phyloP scores from a whole-genome alignment of 345 rosid genomes.

The Zanthoxylum bungeanum region DNA sequence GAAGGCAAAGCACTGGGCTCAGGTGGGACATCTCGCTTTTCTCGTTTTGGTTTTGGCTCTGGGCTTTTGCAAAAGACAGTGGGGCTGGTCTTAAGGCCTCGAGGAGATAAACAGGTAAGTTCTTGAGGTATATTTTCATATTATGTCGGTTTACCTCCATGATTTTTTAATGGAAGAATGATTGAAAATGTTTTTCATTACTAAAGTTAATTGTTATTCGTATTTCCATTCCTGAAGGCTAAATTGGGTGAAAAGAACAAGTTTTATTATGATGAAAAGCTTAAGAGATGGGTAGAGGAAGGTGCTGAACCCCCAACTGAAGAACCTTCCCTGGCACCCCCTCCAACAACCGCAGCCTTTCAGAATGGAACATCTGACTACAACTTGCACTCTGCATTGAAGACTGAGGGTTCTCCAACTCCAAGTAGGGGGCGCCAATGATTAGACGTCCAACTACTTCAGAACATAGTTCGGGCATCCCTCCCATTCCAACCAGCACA shows the following conservation, averaged over 20 bases:
- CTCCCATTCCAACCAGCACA: constrained; percentile 72
- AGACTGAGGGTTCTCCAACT: constrained; percentile 48
- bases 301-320: constrained; percentile 88
- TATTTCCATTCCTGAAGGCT: constrained; percentile 59
- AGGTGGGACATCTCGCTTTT: constrained; percentile 63
- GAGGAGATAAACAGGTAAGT: constrained; percentile 71
- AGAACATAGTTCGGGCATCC: constrained; percentile 66
- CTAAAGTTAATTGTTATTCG: constrained; percentile 17
- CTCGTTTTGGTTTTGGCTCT: constrained; percentile 75
- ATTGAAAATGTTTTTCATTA: not conserved
- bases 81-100: constrained; percentile 74
- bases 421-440: constrained; percentile 49
- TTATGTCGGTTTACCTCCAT: not conserved
- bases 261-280: constrained; percentile 89
- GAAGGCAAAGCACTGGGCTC: constrained; percentile 55
- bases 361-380: constrained; percentile 63
- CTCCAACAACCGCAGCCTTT: constrained; percentile 69
- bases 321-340: constrained; percentile 79
- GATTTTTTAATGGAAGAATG: constrained; percentile 1
- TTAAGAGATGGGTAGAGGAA: constrained; percentile 97
- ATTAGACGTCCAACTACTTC: constrained; percentile 40
- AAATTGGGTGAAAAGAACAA: constrained; percentile 87
- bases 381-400: constrained; percentile 57
- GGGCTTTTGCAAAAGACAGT: constrained; percentile 83
- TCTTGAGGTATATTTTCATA: constrained; percentile 10